Conservation (phyloP, 2,329 filamentous ascomycete species). For the Alternaria ethzedia region DNA sequence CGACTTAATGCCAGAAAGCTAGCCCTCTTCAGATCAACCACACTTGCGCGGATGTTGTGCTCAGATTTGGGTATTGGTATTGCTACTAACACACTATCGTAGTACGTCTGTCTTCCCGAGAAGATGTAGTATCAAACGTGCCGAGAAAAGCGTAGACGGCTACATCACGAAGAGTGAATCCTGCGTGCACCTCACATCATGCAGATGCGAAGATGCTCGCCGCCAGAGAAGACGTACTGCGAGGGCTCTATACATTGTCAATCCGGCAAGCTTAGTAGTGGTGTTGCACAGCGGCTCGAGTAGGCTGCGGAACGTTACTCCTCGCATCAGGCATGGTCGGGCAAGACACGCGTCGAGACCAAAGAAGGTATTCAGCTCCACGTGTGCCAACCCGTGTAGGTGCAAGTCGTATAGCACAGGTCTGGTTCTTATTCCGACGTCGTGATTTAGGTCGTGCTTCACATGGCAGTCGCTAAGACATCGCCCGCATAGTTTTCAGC, state of each 20-base stretch:
- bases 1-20: neutral
- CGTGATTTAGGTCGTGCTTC: neutral
- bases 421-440: neutral
- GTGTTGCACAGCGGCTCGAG: constrained; percentile 1
- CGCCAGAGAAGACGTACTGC: neutral
- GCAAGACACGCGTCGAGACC: neutral
- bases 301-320: neutral
- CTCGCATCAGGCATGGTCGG: neutral
- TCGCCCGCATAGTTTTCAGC: neutral
- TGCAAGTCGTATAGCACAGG: neutral
- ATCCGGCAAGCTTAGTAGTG: neutral
- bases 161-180: neutral
- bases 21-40: neutral
- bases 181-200: neutral
- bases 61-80: neutral
- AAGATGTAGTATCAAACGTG: neutral
- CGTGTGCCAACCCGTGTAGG: neutral
- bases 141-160: neutral
- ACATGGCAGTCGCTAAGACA: neutral
- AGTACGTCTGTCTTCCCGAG: neutral
- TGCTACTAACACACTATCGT: neutral
- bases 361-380: neutral
- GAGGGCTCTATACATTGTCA: neutral
- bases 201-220: neutral
- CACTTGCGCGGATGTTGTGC: neutral